Conservation (phyloP, 176 grass and related monocot genomes). For the Hyparrhenia diplandra region DNA sequence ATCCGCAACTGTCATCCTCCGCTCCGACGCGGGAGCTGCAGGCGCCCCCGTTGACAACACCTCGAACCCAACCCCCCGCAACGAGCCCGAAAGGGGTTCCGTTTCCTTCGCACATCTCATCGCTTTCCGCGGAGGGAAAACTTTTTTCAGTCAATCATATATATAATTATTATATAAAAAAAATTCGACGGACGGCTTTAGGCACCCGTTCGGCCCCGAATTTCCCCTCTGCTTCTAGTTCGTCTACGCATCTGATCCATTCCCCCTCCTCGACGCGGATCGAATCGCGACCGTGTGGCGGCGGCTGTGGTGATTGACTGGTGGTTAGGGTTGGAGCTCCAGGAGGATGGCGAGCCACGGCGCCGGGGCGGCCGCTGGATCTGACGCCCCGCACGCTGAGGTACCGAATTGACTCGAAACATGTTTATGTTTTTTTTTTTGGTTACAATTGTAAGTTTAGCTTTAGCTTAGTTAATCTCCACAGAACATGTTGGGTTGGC, state of each 20-base stretch:
- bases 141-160: neutral
- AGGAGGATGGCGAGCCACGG: constrained; percentile 61
- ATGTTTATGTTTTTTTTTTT: no score
- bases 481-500: no score
- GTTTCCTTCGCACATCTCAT: neutral
- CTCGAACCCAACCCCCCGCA: constrained; percentile 19
- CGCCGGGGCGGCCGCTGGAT: constrained; percentile 36
- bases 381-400: constrained; percentile 41
- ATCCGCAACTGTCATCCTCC: neutral
- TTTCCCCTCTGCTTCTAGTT: neutral
- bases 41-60: constrained; percentile 1
- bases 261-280: neutral
- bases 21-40: neutral
- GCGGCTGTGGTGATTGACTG: neutral
- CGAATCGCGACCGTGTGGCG: neutral
- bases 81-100: constrained; percentile 4
- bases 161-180: neutral
- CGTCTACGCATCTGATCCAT: neutral
- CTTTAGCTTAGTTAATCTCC: no score
- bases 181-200: neutral
- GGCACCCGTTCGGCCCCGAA: neutral
- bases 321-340: constrained; percentile 18
- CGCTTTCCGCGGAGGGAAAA: constrained; percentile 1
- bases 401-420: constrained; percentile 15
- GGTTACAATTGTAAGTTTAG: no score